Percentiles rank a stretch among this genome's conserved stretches.
These are phyloP conservation scores for Gentiana dahurica DNA, from an alignment of 257 asterid species.

Conservation along the genomic window DNA sequence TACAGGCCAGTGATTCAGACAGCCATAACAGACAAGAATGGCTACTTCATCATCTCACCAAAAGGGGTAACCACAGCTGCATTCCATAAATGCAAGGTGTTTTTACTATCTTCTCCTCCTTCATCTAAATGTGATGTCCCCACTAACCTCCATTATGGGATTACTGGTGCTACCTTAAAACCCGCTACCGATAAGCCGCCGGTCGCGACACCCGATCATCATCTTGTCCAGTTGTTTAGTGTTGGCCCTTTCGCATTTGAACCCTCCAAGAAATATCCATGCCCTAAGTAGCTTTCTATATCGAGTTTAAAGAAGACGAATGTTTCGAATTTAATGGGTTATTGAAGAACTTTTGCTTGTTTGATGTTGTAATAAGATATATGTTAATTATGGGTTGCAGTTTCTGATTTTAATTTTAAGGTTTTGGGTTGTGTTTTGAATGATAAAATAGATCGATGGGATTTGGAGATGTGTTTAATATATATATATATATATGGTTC, in stretches of 20 bases:
- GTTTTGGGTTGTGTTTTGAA: too few species aligned
- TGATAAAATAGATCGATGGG: too few species aligned
- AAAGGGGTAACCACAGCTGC: constrained; percentile 13
- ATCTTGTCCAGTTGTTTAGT: constrained; percentile 13
- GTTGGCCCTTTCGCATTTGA: constrained; percentile 43
- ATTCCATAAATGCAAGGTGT: constrained; percentile 24
- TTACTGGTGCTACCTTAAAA: constrained; percentile 19
- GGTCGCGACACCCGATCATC: constrained; percentile 2
- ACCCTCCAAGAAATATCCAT: constrained; percentile 20
- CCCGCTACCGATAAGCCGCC: constrained; percentile 15
- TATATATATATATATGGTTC: too few species aligned
- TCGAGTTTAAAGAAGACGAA: too few species aligned
- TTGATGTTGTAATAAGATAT: too few species aligned
- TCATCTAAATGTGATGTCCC: constrained; percentile 21
- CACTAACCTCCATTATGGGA: constrained; percentile 25
- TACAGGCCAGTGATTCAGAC: constrained; percentile 1
- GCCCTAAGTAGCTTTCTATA: constrained; percentile 1
- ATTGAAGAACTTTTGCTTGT: too few species aligned
- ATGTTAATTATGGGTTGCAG: too few species aligned
- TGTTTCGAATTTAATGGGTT: too few species aligned
- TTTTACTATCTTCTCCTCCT: constrained; percentile 25
- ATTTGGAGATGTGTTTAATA: too few species aligned
- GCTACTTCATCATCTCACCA: constrained; percentile 27
- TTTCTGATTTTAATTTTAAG: too few species aligned
- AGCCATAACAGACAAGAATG: constrained; percentile 30